Conservation (phyloP, 225 moss, liverwort and hornwort genomes). For the Takakia lepidozioides region DNA sequence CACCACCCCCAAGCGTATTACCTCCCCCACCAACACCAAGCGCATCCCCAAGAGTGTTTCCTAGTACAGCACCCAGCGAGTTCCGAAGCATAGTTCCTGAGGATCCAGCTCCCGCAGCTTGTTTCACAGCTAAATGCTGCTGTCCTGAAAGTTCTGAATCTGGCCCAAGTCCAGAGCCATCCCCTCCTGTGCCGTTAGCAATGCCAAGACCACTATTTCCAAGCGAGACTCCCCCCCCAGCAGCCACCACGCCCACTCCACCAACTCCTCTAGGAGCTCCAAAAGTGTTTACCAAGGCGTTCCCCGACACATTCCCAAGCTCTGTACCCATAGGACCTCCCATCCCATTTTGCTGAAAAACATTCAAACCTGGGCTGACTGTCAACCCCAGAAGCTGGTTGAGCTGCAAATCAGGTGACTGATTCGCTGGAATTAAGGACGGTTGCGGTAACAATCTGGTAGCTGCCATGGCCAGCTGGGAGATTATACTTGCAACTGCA, state of each 20-base stretch:
- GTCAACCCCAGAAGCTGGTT: conserved; percentile 52
- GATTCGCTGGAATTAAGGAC: conserved; percentile 13
- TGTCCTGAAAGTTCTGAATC: conserved; percentile 18
- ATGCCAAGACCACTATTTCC: conserved; percentile 14
- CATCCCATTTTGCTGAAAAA: conserved; percentile 29
- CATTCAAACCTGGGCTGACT: conserved; percentile 20
- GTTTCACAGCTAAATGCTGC: conserved; percentile 9
- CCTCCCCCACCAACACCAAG: conserved; percentile 12
- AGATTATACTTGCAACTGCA: conserved; percentile 51
- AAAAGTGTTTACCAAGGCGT: conserved; percentile 22
- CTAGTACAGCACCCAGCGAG: conserved; percentile 10
- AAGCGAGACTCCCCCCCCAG: conserved; percentile 5
- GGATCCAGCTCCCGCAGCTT: conserved; percentile 11
- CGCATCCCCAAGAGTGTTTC: conserved; percentile 11
- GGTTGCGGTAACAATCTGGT: conserved; percentile 38
- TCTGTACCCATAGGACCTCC: conserved; percentile 8
- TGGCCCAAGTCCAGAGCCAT: conserved; percentile 22
- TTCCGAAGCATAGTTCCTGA: conserved; percentile 13
- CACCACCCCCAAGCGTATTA: conserved; percentile 12
- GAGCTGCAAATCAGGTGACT: conserved; percentile 27
- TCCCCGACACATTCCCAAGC: conserved; percentile 18
- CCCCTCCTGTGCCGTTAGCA: conserved; percentile 18
- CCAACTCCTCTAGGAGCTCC: conserved; percentile 16
- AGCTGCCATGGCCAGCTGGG: conserved; percentile 67
- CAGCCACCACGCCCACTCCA: conserved; percentile 5